Percentiles rank a stretch among this genome's conserved stretches.
phyloP scores from a whole-genome alignment of 2,329 filamentous ascomycete species.

The Colletotrichum sp. region DNA sequence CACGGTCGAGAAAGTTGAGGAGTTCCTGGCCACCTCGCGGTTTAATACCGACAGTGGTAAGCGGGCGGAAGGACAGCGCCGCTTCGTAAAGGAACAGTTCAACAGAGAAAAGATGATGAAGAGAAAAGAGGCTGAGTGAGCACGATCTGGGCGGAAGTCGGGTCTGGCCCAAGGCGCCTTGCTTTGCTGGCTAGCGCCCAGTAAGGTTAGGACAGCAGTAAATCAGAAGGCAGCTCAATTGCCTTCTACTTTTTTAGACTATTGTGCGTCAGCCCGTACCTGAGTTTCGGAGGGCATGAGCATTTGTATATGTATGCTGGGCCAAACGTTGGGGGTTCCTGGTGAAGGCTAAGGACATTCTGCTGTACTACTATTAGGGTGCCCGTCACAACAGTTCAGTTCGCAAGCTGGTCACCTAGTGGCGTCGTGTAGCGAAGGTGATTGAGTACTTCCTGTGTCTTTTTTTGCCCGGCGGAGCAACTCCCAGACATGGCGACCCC shows the following conservation, averaged over 20 bases:
- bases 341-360: not conserved
- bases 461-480: not conserved
- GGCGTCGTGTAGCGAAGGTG: not conserved
- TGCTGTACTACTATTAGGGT: not conserved
- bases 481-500: not conserved
- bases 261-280: not conserved
- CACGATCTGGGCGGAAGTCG: not conserved
- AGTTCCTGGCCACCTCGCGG: constrained; percentile 58
- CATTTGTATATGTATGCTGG: not conserved
- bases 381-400: not conserved
- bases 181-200: not conserved
- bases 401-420: not conserved
- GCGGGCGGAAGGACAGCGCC: constrained; percentile 5
- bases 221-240: not conserved
- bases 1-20: constrained; percentile 60
- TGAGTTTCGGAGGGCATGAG: not conserved
- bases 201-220: not conserved
- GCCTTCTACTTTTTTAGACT: not conserved
- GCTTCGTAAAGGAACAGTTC: constrained; percentile 1
- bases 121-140: not conserved
- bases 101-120: not conserved
- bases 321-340: not conserved
- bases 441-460: not conserved
- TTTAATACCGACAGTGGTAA: constrained; percentile 35
- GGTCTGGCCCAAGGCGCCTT: not conserved